These are phyloP conservation scores for Apostasia ramifera DNA, from an alignment of 106 monocot species.

Conservation along the genomic window DNA sequence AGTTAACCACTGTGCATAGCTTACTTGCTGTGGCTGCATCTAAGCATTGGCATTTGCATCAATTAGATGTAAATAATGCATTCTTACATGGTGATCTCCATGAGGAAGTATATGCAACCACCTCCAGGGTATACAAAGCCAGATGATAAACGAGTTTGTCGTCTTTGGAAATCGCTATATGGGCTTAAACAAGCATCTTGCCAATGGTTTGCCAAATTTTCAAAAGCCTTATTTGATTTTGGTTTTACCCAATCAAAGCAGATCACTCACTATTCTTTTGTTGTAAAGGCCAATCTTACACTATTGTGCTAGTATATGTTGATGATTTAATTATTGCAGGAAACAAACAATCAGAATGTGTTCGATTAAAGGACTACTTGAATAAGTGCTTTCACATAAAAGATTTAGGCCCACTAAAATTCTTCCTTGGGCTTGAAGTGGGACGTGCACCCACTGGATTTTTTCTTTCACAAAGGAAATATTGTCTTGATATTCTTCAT, in stretches of 20 bases:
- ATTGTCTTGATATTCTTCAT: neutral
- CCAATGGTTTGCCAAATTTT: conserved; percentile 18
- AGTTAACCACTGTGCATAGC: no score
- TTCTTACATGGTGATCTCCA: no score
- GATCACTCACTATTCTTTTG: conserved; percentile 11
- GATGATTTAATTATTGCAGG: conserved; percentile 15
- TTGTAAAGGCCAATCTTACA: neutral
- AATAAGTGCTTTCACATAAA: conserved; percentile 4
- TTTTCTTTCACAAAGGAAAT: conserved; percentile 5
- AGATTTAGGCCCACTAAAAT: conserved; percentile 7
- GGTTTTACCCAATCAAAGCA: conserved; percentile 2
- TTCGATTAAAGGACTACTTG: neutral
- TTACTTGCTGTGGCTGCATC: no score
- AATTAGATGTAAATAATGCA: no score
- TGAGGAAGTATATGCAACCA: no score
- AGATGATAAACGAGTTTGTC: neutral
- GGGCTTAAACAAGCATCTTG: conserved; percentile 16
- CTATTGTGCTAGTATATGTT: conserved; percentile 10
- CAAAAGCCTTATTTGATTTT: neutral
- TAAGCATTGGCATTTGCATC: no score
- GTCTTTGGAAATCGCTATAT: conserved; percentile 4
- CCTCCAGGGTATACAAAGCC: no score
- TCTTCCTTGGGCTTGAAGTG: conserved; percentile 20
- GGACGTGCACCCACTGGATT: neutral
- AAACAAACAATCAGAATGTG: neutral